phyloP scores from a whole-genome alignment of 495 filamentous ascomycete species.

The Friedmanniomyces simplex region DNA sequence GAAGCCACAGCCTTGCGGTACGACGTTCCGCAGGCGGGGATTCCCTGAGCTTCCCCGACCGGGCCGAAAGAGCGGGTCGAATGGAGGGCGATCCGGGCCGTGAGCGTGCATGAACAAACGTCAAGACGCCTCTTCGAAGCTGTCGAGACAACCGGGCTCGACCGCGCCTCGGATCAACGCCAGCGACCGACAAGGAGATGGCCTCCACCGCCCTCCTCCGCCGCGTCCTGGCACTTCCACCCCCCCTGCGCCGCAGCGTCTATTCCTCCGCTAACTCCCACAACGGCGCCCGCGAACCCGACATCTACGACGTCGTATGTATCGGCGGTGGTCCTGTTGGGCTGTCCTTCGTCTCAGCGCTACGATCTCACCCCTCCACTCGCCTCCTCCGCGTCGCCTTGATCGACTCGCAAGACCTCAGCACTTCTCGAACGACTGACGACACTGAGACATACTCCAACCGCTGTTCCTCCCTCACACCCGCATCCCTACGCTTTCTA shows the following conservation, averaged over 20 bases:
- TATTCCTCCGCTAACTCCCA: conserved; percentile 4
- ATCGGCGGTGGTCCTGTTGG: conserved; percentile 96
- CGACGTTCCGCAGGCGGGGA: too few species aligned
- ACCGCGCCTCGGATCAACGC: too few species aligned
- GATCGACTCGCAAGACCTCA: conserved; percentile 77
- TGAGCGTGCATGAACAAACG: too few species aligned
- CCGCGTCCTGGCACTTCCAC: conserved; percentile 13
- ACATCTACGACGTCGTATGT: conserved; percentile 88
- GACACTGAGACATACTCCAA: conserved; percentile 74
- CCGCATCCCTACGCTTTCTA: conserved; percentile 51
- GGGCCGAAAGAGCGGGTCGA: too few species aligned
- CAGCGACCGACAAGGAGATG: not conserved
- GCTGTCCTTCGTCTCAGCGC: conserved; percentile 72
- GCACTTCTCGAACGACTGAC: conserved; percentile 51
- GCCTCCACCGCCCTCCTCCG: not conserved
- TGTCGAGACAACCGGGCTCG: not conserved
- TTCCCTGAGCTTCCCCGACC: too few species aligned
- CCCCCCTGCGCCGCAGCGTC: conserved; percentile 7
- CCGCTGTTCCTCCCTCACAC: conserved; percentile 88
- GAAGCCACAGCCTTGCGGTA: too few species aligned
- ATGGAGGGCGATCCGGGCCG: too few species aligned
- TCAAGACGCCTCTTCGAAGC: not conserved
- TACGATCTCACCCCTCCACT: conserved; percentile 67
- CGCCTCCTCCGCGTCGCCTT: conserved; percentile 73
- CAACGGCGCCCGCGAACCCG: conserved; percentile 26